Conservation (phyloP, 192 early-diverging fungal genomes). For the Rhizoclosmatium globosum region DNA sequence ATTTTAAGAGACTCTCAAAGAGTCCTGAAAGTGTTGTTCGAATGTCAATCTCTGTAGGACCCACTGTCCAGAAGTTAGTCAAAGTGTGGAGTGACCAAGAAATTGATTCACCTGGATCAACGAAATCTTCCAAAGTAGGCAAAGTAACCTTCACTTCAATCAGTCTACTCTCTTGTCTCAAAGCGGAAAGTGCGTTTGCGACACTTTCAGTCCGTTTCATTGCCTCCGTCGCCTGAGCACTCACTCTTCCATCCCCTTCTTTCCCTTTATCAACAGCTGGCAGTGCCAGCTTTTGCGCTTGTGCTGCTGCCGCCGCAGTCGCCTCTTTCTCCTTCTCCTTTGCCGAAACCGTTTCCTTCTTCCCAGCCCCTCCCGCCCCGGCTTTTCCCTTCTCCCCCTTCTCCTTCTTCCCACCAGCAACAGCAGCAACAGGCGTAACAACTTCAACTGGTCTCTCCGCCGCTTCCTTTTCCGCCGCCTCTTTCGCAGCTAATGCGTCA, state of each 20-base stretch:
- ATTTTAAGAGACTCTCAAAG: no score
- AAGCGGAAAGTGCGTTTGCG: no score
- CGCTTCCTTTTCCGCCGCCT: not conserved
- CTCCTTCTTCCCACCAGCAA: not conserved
- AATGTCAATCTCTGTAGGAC: no score
- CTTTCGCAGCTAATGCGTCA: not conserved
- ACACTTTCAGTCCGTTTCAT: no score
- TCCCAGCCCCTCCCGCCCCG: not conserved
- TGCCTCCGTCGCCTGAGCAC: no score
- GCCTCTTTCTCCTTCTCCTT: slow-evolving; percentile 4
- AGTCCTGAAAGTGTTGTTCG: no score
- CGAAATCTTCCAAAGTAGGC: no score
- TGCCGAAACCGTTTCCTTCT: not conserved
- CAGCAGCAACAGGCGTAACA: not conserved
- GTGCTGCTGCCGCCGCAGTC: slow-evolving; percentile 19
- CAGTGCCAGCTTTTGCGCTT: slow-evolving; percentile 33
- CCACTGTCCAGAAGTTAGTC: no score
- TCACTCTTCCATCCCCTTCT: not conserved
- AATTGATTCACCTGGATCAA: no score
- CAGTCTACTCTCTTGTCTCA: no score
- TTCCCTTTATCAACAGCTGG: not conserved
- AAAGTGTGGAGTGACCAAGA: no score
- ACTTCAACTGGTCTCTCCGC: not conserved
- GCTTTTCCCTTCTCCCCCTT: not conserved
- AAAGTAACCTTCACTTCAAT: no score